These are phyloP conservation scores for Apophysomyces trapeziformis DNA, from an alignment of 371 early-diverging fungal species.

Conservation along the genomic window DNA sequence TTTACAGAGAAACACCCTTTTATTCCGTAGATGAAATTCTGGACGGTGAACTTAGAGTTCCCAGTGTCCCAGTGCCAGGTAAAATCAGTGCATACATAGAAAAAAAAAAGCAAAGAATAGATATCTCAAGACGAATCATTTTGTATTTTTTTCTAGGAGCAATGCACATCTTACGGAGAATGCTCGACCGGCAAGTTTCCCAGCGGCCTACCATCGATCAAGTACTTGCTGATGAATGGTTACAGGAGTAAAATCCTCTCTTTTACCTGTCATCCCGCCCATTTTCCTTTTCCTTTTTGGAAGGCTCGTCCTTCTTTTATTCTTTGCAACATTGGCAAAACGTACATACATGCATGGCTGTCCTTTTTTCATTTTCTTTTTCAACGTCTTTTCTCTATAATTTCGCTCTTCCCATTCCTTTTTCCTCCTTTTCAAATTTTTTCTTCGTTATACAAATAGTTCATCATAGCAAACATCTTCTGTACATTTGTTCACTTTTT, in stretches of 20 bases:
- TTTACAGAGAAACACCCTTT: slow-evolving; percentile 83
- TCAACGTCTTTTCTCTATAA: neutral
- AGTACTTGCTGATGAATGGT: slow-evolving; percentile 63
- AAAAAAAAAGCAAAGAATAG: neutral
- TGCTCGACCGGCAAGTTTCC: slow-evolving; percentile 59
- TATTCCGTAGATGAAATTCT: slow-evolving; percentile 78
- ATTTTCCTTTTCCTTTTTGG: too few relatives aligned
- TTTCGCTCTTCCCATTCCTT: too few relatives aligned
- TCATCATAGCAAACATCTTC: slow-evolving; percentile 1
- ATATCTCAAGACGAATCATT: neutral
- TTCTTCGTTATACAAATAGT: neutral
- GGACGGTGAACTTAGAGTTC: slow-evolving; percentile 65
- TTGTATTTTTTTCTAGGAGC: slow-evolving; percentile 35
- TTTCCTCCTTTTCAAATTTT: neutral
- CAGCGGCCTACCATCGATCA: slow-evolving; percentile 57
- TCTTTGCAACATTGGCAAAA: slow-evolving; percentile 11
- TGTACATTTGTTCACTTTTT: slow-evolving; percentile 4
- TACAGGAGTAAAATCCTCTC: slow-evolving; percentile 18
- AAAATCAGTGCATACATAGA: neutral
- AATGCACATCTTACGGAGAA: slow-evolving; percentile 56
- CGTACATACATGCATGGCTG: slow-evolving; percentile 3
- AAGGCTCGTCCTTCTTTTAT: neutral
- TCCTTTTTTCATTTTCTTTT: neutral
- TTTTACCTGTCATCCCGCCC: slow-evolving; percentile 4
- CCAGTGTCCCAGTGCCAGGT: slow-evolving; percentile 70